Base-by-base conservation (phyloP, 192 early-diverging fungal species). In the Dimargaris xerosporica region DNA sequence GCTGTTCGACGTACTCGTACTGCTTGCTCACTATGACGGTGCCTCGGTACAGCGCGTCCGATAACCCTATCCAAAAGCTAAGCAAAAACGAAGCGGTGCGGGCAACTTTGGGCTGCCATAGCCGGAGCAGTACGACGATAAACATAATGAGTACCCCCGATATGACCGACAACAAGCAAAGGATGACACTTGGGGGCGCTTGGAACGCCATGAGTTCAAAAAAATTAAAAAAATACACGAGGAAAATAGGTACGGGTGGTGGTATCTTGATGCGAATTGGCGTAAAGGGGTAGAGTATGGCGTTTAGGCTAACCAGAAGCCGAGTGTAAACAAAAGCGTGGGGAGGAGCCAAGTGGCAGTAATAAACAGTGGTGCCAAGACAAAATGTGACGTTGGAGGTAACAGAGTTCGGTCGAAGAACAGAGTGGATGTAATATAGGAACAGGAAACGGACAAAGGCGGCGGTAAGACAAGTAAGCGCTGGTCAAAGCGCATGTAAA, bases 1-100 rank as follows among this genome's bases (percentile, higher is more conserved):
- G 50, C 23, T 28, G 21, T 52, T 52, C 50, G 50, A 52, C 50
- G 50, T 26, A 52, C 19, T 52, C 50, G 50, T 52, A 52, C 50
- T 52, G 50, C 50, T 52, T 52, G n/a, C 50, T 52, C 11, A 52
- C 50, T 21, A 52, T 28, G 9, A 52, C 23, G 13, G 50, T 52
- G 28, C 50, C 50, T 28, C 50, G 50, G 3, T 52, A 52, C 9
- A 52, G 19, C 19, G 50, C 50, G 28, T 52, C 50, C 19, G 50
- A 52, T 11, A 52, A 19, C 21, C 50, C 50, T 11, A 52, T 52
- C 50, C 50, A 52, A n/a, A 52, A 52, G 19, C 50, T 52, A 28
- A 52, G 50, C 28, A n/a, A 26, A 52, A 52, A 52, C 15, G 50
- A 52, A 2, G 50, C 50, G 9, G 50, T 52, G 9, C 50, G 50